Base-by-base conservation (phyloP, 352 stramenopile species). In the Globisporangium barbulae region DNA sequence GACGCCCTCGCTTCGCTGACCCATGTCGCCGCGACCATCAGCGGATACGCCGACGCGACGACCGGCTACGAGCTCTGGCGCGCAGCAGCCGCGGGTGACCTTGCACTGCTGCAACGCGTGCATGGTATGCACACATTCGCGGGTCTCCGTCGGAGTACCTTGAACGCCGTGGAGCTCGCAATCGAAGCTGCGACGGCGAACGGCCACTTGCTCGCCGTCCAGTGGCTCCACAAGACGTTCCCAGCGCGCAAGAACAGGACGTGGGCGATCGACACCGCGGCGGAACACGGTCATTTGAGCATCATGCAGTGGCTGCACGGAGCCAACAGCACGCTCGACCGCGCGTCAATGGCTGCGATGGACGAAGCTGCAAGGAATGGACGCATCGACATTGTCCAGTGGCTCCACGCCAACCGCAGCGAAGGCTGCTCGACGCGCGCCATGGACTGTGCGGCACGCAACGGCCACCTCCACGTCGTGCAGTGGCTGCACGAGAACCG, bases 401-500 rank as follows among this genome's bases (percentile, higher is more conserved):
- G 53, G 49, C 42, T 67, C 3, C 61, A 67, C 17, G 28, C 19
- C 7, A 42, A 67, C 25, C 53, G 53, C 13, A 53, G 12, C 13
- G 53, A 54, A 1, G 61, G 52, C 17, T 67, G 61, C 44, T 63
- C 33, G n/a, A 62, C 61, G 31, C 49, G 41, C 8, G 59, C 53
- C 1, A 67, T 67, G n/a, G 61, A 67, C 47, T 53, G 61, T 5
- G 52, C 61, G 25, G 61, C 61, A 5, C 10, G 37, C 15, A 31
- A 67, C 5, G 61, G 61, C 13, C 61, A 67, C 28, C 37, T 67
- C 1, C n/a, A 50, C 7, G 28, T 65, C 33, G 49, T 65, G 5
- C 64, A 87, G 57, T 92, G 81, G 81, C 69, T 92, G 13, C 83
- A 92, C n/a, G 48, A 41, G 4, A 62, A 90, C 50, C 72, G 79